Conservation (phyloP, 768 basidiomycete genomes). For the Russula virescens region DNA sequence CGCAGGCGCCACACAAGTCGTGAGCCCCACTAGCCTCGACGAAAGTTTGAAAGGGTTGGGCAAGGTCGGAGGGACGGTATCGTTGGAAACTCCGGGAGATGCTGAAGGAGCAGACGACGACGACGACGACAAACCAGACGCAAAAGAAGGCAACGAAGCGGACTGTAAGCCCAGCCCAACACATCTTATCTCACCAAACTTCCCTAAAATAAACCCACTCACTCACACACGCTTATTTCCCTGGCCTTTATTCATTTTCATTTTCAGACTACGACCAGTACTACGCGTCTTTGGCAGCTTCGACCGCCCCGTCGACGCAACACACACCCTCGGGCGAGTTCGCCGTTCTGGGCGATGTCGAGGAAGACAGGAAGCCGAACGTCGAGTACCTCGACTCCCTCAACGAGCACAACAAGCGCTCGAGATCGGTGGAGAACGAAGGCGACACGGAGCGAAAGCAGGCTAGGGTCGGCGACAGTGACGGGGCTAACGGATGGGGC, state of each 20-base stretch:
- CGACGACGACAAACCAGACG: conserved; percentile 38
- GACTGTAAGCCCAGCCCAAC: conserved; percentile 50
- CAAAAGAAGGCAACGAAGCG: conserved; percentile 44
- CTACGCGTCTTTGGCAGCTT: conserved; percentile 71
- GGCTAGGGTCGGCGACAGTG: conserved; percentile 17
- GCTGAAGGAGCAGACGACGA: conserved; percentile 32
- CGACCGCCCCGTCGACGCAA: conserved; percentile 49
- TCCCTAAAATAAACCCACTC: not conserved
- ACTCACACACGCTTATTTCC: not conserved
- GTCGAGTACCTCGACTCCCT: conserved; percentile 62
- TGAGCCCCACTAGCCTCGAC: conserved; percentile 37
- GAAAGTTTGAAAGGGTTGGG: conserved; percentile 68
- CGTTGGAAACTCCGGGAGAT: conserved; percentile 38
- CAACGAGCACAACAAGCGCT: conserved; percentile 70
- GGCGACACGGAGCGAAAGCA: conserved; percentile 24
- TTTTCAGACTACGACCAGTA: conserved; percentile 71
- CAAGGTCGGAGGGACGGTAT: conserved; percentile 14
- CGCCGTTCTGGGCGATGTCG: conserved; percentile 47
- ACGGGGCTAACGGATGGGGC: conserved; percentile 10
- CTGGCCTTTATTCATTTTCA: not conserved
- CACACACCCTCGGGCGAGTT: conserved; percentile 51
- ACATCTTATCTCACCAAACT: not conserved
- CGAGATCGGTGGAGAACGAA: conserved; percentile 51
- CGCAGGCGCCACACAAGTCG: conserved; percentile 31
- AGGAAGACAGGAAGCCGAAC: conserved; percentile 63